phyloP scores from a whole-genome alignment of 192 early-diverging fungal species.

The Radiomyces spectabilis region DNA sequence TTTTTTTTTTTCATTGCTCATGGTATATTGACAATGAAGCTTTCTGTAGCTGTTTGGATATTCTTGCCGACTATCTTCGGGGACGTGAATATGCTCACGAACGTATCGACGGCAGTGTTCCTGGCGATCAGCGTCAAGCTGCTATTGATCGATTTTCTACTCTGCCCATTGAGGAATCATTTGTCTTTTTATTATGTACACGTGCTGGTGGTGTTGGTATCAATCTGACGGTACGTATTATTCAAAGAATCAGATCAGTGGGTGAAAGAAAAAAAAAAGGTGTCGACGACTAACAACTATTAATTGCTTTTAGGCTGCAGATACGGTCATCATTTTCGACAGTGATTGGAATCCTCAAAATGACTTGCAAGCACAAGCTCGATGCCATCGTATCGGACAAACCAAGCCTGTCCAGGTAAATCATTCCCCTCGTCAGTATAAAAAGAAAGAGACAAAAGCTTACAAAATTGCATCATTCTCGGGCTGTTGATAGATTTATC shows the following conservation, averaged over 20 bases:
- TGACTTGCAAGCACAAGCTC: constrained; percentile 78
- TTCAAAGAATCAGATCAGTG: not conserved
- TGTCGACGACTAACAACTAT: not conserved
- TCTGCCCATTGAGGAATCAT: constrained; percentile 57
- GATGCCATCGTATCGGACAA: constrained; percentile 84
- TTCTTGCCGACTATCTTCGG: constrained; percentile 76
- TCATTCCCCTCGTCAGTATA: not conserved
- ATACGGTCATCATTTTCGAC: constrained; percentile 85
- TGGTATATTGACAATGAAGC: no score
- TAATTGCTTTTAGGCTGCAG: constrained; percentile 46
- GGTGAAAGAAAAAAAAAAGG: not conserved
- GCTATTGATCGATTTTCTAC: constrained; percentile 80
- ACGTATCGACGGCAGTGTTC: constrained; percentile 75
- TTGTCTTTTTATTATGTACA: constrained; percentile 84
- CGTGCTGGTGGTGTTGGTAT: constrained; percentile 86
- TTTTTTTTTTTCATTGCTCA: no score
- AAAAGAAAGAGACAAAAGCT: not conserved
- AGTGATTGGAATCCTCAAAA: constrained; percentile 89
- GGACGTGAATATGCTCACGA: constrained; percentile 67
- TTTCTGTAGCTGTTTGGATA: constrained; percentile 49
- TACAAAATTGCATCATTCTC: not conserved
- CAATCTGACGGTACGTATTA: constrained; percentile 53
- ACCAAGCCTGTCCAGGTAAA: constrained; percentile 67
- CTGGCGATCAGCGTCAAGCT: constrained; percentile 75
- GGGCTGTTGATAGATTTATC: constrained; percentile 30